Evolutionary conservation across 2,329 filamentous ascomycete genomes (phyloP).

Genomic region (Clonostachys rosea): DNA sequence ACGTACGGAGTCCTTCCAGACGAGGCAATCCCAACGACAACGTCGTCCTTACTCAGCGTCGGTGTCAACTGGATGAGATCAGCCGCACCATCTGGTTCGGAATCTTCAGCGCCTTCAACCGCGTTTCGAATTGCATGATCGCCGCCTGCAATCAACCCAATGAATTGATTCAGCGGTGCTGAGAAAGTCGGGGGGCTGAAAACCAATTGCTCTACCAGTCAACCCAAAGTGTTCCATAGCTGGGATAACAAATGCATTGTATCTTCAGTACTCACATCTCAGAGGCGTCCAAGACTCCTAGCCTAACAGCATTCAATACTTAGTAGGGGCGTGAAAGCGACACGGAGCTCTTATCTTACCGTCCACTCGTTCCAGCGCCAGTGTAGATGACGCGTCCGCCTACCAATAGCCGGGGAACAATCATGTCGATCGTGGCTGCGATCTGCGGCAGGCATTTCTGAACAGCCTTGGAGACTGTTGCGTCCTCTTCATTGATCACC

Average conservation of each 20-base stretch:
- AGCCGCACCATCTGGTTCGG: slow-evolving; percentile 2
- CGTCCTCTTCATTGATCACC: slow-evolving; percentile 4
- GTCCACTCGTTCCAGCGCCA: slow-evolving; percentile 37
- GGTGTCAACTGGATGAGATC: slow-evolving; percentile 4
- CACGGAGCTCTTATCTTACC: slow-evolving; percentile 13
- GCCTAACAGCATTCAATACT: not conserved
- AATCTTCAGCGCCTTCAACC: slow-evolving; percentile 9
- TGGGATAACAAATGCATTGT: not conserved
- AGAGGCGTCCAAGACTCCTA: slow-evolving; percentile 6
- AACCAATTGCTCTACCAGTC: not conserved
- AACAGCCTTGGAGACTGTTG: slow-evolving; percentile 1
- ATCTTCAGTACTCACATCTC: slow-evolving; percentile 4
- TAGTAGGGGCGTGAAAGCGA: too few relatives aligned
- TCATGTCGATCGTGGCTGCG: slow-evolving; percentile 2
- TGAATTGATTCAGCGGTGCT: slow-evolving; percentile 7
- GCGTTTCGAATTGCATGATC: slow-evolving; percentile 9
- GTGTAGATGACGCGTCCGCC: slow-evolving; percentile 6
- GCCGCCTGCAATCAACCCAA: slow-evolving; percentile 6
- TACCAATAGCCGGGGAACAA: not conserved
- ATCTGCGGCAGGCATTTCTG: slow-evolving; percentile 2
- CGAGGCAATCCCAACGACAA: slow-evolving; percentile 9
- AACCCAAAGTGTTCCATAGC: not conserved
- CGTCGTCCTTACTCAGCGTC: slow-evolving; percentile 3
- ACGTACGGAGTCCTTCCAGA: slow-evolving; percentile 10
- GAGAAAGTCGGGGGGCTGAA: slow-evolving; percentile 7